Base-by-base conservation (phyloP, 495 filamentous ascomycete species). In the Polyplosphaeria fusca region DNA sequence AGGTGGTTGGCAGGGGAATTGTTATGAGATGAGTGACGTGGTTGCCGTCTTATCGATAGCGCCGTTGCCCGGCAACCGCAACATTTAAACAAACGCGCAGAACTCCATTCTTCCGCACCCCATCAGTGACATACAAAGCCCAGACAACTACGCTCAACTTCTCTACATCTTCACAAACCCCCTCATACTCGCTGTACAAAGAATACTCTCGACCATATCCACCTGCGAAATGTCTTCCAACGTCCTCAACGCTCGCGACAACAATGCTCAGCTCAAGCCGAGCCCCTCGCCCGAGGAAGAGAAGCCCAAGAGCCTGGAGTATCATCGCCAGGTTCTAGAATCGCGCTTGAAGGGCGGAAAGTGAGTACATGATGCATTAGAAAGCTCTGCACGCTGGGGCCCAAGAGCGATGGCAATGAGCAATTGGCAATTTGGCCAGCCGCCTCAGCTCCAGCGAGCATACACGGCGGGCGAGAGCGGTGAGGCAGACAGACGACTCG, bases 271-370 rank as follows among this genome's bases (percentile, higher is more conserved):
- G 52, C 19, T 52, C 72, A 47, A 68, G 76, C 53, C 64, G 12
- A 61, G 47, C 44, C 35, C 63, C 12, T 60, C 57, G 27, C 27
- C 63, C 0, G 52, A 65, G 35, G 68, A 68, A 32, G 59, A 63
- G 27, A 74, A 77, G 55, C 73, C 77, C 20, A 82, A 81, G 76
- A 77, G 71, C 63, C 84, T 94, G 79, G 89, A 91, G 49, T 85
- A 90, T 63, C 88, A 92, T 70, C 84, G 88, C 37, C 83, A 91
- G 71, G 74, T 85, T 16, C 68, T 94, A 53, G 82, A 90, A 71
- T 82, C 77, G 28, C 86, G 86, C 73, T 72, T 92, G 47, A 82
- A 86, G 26, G 72, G 82, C 61, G 82, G 81, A 40, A 80, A 83
- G 87, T 91, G 74, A 69, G 79, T 73, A 2, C 13, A 28, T 11